Evolutionary conservation across 192 early-diverging fungal species (phyloP).

Genomic region (Coemansia sp.): DNA sequence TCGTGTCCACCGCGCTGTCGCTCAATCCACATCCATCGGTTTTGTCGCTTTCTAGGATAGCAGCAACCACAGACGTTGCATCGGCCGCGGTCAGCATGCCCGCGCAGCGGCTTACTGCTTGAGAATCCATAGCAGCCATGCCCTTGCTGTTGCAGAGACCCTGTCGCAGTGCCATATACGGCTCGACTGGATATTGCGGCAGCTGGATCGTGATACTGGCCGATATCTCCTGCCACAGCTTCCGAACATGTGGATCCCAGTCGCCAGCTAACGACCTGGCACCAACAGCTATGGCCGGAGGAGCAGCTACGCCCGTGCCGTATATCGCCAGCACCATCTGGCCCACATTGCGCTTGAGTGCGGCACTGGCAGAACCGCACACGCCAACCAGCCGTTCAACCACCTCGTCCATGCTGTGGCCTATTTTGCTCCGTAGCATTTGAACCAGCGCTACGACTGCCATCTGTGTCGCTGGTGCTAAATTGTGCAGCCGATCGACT

Average conservation of each 20-base stretch:
- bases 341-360: slow-evolving; percentile 12
- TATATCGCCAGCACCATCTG: slow-evolving; percentile 8
- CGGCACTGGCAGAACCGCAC: neutral
- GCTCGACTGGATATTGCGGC: neutral
- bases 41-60: neutral
- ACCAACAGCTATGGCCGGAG: neutral
- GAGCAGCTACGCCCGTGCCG: neutral
- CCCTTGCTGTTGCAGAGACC: slow-evolving; percentile 1
- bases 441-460: slow-evolving; percentile 15
- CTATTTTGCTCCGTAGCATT: neutral
- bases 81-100: slow-evolving; percentile 14
- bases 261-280: slow-evolving; percentile 10
- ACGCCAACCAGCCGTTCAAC: neutral
- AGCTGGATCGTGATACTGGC: neutral
- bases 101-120: neutral
- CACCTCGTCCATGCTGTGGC: neutral
- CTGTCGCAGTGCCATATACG: neutral
- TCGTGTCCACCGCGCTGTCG: neutral
- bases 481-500: neutral
- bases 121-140: neutral
- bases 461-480: slow-evolving; percentile 2
- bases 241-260: slow-evolving; percentile 9
- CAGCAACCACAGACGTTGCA: slow-evolving; percentile 16
- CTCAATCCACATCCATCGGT: slow-evolving; percentile 8
- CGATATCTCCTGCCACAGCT: slow-evolving; percentile 12